phyloP scores from a whole-genome alignment of 1,284 basidiomycete genomes.

The Microbotryum violaceum region DNA sequence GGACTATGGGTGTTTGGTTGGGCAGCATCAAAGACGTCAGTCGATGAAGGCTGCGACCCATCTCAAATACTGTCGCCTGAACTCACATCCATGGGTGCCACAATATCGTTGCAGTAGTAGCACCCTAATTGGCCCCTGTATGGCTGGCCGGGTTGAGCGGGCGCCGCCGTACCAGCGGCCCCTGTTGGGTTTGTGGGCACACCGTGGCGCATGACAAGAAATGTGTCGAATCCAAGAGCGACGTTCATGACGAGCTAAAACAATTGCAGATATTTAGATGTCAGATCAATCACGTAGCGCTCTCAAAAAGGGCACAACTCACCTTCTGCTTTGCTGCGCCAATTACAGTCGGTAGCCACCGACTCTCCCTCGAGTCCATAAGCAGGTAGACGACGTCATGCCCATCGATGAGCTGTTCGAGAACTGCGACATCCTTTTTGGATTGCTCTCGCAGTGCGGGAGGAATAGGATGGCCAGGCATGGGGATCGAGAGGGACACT shows the following conservation, averaged over 20 bases:
- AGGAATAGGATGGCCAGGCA: constrained; percentile 91
- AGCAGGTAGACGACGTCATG: constrained; percentile 88
- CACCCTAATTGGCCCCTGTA: constrained; percentile 58
- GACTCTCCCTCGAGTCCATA: constrained; percentile 95
- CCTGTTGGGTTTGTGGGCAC: too few relatives aligned
- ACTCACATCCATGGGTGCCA: constrained; percentile 82
- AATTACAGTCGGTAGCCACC: constrained; percentile 90
- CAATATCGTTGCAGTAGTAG: constrained; percentile 98
- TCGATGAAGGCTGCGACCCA: neutral
- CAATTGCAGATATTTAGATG: neutral
- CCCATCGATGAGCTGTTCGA: constrained; percentile 68
- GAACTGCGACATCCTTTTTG: constrained; percentile 57
- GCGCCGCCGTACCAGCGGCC: constrained; percentile 64
- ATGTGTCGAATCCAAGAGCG: constrained; percentile 92
- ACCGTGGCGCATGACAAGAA: constrained; percentile 96
- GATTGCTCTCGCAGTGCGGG: constrained; percentile 49
- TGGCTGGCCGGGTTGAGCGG: constrained; percentile 34
- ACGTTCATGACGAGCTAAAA: constrained; percentile 81
- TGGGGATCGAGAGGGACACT: constrained; percentile 72
- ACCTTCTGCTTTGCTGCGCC: constrained; percentile 77
- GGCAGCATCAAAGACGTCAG: neutral
- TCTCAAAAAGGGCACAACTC: constrained; percentile 16
- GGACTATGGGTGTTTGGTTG: constrained; percentile 50
- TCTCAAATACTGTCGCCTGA: too few relatives aligned
- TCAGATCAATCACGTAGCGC: neutral